Conservation (phyloP, 768 basidiomycete genomes). For the Macrocybe gigantea region DNA sequence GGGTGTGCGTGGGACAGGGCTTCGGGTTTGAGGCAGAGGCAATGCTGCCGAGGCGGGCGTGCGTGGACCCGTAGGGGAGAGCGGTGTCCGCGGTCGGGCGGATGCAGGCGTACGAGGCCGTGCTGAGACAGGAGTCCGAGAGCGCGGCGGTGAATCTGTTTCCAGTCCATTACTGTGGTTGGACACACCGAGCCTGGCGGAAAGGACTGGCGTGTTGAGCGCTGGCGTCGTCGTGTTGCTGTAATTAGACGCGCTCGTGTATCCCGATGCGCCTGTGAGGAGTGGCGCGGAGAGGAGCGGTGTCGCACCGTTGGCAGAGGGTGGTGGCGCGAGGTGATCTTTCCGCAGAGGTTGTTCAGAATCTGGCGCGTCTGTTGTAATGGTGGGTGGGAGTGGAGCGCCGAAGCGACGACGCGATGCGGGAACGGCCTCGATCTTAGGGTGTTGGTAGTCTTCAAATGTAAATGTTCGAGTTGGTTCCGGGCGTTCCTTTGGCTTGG, state of each 20-base stretch:
- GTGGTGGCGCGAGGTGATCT: constrained; percentile 7
- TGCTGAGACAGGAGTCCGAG: constrained; percentile 9
- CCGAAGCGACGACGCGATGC: constrained; percentile 10
- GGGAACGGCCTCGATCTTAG: constrained; percentile 17
- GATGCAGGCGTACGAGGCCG: constrained; percentile 6
- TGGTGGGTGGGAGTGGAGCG: constrained; percentile 8
- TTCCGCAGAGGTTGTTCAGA: constrained; percentile 10
- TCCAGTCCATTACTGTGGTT: constrained; percentile 5
- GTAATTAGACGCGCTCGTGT: constrained; percentile 9
- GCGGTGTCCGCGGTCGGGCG: constrained; percentile 50
- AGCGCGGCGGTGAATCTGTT: neutral
- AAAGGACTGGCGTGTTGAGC: constrained; percentile 6
- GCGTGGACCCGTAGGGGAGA: constrained; percentile 12
- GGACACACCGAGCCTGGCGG: constrained; percentile 3
- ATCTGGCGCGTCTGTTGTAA: constrained; percentile 5
- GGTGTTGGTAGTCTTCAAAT: constrained; percentile 22
- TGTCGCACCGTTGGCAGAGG: constrained; percentile 6
- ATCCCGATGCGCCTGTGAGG: constrained; percentile 5
- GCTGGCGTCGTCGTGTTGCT: constrained; percentile 3
- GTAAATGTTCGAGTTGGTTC: constrained; percentile 23
- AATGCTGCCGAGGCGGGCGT: constrained; percentile 4
- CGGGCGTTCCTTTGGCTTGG: constrained; percentile 35
- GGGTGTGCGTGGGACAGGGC: constrained; percentile 8
- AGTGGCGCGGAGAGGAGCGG: constrained; percentile 12
- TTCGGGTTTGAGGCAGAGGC: neutral